Base-by-base conservation (phyloP, 2,329 filamentous ascomycete genomes). In the Amesomyces nigricolor region DNA sequence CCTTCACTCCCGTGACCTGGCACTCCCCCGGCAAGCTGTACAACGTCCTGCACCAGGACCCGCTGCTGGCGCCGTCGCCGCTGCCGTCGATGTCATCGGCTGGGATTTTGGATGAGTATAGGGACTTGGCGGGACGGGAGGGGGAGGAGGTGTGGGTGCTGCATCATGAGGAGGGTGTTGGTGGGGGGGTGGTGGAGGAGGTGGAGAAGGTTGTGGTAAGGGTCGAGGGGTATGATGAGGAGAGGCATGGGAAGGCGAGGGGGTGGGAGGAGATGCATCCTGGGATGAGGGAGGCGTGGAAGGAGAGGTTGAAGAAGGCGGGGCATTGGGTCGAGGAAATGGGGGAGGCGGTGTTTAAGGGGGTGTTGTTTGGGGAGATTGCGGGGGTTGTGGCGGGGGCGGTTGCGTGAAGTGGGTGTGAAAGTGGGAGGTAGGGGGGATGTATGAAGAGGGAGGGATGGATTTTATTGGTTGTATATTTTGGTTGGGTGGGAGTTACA, bases 261-360 rank as follows among this genome's bases (percentile, higher is more conserved):
- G 74, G 77, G 53, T 95, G 89, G 88, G 83, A 90, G 55, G 82
- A 91, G 57, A 71, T 95, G 44, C 75, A 75, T 5, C 73, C 78
- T 11, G 71, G 80, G 52, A 81, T 91, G 69, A 81, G 81, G 67
- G 72, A 75, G 50, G 73, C 75, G 16, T 95, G 90, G 90, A 89
- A 83, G 72, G 71, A 79, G 62, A 81, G 78, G 66, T 76, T 95
- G 37, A 75, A 76, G 53, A 77, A 85, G 53, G 85, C 88, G 0
- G 89, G 89, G 0, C 82, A 90, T 61, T 95, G 89, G 89, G 81
- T 81, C n/a, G 83, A 86, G 66, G 78, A 82, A 38, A 88, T 92
- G 76, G 88, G 88, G 2, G 89, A 92, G 73, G 78, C 76, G 9
- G 81, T 94, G 30, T 79, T 95, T 62, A 83, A 85, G 71, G 87